Conservation (phyloP, 73 alveolate genomes). For the Tetrahymena malaccensis region DNA sequence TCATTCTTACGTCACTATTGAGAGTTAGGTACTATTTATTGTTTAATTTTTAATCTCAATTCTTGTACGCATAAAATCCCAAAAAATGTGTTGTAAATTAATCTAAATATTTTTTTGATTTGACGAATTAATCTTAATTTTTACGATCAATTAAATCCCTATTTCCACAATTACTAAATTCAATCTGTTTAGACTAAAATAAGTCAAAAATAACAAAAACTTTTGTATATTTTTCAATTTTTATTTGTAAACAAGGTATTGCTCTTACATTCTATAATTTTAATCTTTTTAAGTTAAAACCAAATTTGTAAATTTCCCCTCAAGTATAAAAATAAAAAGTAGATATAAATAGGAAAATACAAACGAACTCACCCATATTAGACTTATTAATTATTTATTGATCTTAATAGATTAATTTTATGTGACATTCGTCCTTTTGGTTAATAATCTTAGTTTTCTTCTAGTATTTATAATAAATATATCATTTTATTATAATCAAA, state of each 20-base stretch:
- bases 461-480: neutral
- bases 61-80: neutral
- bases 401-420: neutral
- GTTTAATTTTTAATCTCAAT: neutral
- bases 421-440: neutral
- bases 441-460: neutral
- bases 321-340: neutral
- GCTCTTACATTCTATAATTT: neutral
- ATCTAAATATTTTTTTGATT: neutral
- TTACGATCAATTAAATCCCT: neutral
- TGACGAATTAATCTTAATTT: neutral
- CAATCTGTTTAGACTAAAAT: neutral
- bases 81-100: neutral
- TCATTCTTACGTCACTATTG: neutral
- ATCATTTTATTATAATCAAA: neutral
- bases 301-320: neutral
- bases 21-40: neutral
- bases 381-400: too few relatives aligned
- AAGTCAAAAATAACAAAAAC: neutral
- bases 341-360: neutral
- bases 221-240: neutral
- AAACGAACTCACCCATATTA: too few relatives aligned
- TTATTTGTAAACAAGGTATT: neutral
- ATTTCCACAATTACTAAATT: neutral
- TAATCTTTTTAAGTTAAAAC: neutral